Evolutionary conservation across 768 basidiomycete genomes (phyloP), one percentile per base, ranked within the genome.

Genomic region (Pleurotus djamor): DNA sequence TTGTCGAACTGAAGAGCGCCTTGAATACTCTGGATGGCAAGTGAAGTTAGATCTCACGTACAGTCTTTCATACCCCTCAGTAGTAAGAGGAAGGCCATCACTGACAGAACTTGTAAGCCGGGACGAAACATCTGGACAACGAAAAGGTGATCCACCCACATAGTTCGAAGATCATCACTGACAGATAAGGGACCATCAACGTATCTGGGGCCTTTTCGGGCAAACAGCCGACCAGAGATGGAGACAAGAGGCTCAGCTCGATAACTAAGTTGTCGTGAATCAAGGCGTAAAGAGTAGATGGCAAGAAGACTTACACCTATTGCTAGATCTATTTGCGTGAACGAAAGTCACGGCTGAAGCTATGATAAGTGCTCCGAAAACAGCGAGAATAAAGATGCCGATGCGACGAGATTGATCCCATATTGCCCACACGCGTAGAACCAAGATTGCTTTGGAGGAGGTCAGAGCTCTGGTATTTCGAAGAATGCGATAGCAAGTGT

Each of bases 381-480:
- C 41, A 5, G 44, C 28, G 7, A 36, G 16, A n/a, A 56, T 44
- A 7, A 44, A n/a, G n/a, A 17, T 38, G 12, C 54, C 54, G 9
- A 56, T 32, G 13, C 10, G n/a, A 16, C 28, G 37, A 8, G 41
- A 56, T 32, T 32, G 37, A n/a, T 38, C 32, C 54, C 54, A 56
- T 28, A 56, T 36, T 2, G 54, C 54, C 54, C 54, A 56, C 6
- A 56, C 36, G 10, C 54, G 54, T n/a, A 56, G 41, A 16, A 56
- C 38, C 54, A 56, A 34, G n/a, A 56, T 56, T 12, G 44, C 54
- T 47, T n/a, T 54, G n/a, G 52, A 17, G 16, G 7, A 12, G 38
- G 38, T 41, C 10, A 41, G 10, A 41, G n/a, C 38, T n/a, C n/a
- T n/a, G 38, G 16, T 36, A 10, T n/a, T n/a, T 16, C n/a, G 32